A percentile compares a stretch with the other conserved stretches of the same genome.
Conservation (phyloP, 257 asterid genomes). For the Misopates orontium region DNA sequence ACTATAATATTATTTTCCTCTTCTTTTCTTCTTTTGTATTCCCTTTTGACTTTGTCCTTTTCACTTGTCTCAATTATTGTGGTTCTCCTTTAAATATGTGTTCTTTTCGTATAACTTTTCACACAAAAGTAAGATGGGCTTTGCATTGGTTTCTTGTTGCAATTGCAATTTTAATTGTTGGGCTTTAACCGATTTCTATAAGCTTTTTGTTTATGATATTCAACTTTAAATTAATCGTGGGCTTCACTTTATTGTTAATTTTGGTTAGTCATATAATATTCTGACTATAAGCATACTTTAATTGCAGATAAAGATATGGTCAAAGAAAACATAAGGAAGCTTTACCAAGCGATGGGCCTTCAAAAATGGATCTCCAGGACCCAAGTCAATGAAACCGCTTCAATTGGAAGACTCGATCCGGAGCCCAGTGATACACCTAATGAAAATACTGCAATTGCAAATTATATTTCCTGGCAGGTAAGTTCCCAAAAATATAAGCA, state of each 20-base stretch:
- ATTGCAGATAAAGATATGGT: slow-evolving; percentile 48
- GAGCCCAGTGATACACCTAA: slow-evolving; percentile 32
- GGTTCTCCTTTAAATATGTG: no score
- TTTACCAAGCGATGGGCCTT: slow-evolving; percentile 21
- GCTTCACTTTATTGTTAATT: no score
- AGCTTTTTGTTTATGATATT: no score
- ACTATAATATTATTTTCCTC: neutral
- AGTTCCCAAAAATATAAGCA: slow-evolving; percentile 11
- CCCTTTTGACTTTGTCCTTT: neutral
- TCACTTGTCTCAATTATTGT: neutral
- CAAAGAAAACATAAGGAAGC: slow-evolving; percentile 47
- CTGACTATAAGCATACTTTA: no score
- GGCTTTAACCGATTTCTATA: no score
- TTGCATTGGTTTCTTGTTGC: no score
- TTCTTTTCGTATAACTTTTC: no score
- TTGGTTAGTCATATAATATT: no score
- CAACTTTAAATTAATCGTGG: no score
- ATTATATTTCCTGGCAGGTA: slow-evolving; percentile 62
- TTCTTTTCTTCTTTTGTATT: neutral
- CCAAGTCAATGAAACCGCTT: slow-evolving; percentile 17
- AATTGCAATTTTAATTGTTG: no score
- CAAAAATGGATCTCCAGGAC: slow-evolving; percentile 7
- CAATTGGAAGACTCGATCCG: neutral
- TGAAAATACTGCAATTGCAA: slow-evolving; percentile 23
- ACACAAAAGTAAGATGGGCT: no score